Evolutionary conservation across 1,284 basidiomycete species (phyloP), one percentile per base, ranked within the genome.

Genomic region (Sanghuangporus weigelae): DNA sequence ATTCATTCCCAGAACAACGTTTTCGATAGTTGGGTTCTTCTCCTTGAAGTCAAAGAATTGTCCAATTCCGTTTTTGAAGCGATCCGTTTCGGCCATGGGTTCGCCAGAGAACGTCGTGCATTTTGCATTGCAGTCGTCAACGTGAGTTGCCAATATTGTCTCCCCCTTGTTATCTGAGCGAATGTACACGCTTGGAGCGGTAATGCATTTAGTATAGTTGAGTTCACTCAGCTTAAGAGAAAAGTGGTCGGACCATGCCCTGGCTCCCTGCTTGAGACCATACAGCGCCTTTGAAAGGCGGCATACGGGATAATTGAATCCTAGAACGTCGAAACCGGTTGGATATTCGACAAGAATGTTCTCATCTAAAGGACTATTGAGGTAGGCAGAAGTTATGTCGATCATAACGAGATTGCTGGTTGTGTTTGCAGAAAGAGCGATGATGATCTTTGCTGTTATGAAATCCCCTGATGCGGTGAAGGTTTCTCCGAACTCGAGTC

Each of bases 111-210:
- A 38, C 4, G 54, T 12, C 10, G 23, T 56, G 38, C 54, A 56
- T n/a, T 14, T 35, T 38, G 31, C 54, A 38, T 7, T 50, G 39
- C 58, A 60, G 58, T 60, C 58, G 36, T 60, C 58, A 5, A 60
- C 58, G 38, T 60, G 49, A 10, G 46, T 49, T 16, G 16, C 58
- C 21, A 60, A 19, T 12, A 60, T 49, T 10, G 58, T 49, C 46
- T 60, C 58, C 36, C 58, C 48, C 46, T 60, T 16, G 7, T n/a
- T 6, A 23, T 39, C 46, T 3, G 58, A 60, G 16, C 58, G 58
- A 16, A 36, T 16, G 48, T 36, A 60, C 3, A 49, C 48, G 16
- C 23, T 35, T 3, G 58, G 58, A 11, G 58, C 46, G 7, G 58
- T 49, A 1, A 21, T 19, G 10, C 46, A 49, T 14, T 36, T 39